phyloP scores from a whole-genome alignment of 1,284 basidiomycete species.

The Fomitopsis betulina region DNA sequence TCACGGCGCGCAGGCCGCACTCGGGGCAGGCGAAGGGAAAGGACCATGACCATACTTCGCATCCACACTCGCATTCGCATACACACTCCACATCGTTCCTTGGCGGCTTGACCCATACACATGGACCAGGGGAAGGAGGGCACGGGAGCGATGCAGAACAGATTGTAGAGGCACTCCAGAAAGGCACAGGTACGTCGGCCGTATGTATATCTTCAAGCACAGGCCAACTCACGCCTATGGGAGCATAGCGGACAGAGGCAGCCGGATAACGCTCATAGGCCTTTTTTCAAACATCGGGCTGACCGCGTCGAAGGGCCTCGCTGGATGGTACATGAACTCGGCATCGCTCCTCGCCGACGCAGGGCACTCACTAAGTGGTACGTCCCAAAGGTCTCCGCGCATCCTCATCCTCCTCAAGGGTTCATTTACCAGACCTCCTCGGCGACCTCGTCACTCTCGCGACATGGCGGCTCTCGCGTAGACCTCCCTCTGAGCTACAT shows the following conservation, averaged over 20 bases:
- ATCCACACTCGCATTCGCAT: constrained; percentile 33
- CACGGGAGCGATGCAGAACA: constrained; percentile 66
- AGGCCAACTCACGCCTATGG: constrained; percentile 2
- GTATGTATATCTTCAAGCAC: constrained; percentile 5
- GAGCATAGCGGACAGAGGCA: constrained; percentile 68
- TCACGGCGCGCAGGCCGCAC: constrained; percentile 19
- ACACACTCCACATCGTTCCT: constrained; percentile 58
- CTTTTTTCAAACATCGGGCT: constrained; percentile 83
- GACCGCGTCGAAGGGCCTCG: constrained; percentile 80
- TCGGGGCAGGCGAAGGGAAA: constrained; percentile 27
- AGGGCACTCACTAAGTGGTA: constrained; percentile 89
- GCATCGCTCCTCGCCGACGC: constrained; percentile 93
- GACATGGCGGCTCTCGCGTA: constrained; percentile 86
- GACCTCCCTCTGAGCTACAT: constrained; percentile 71
- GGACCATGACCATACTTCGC: constrained; percentile 22
- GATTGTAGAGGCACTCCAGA: constrained; percentile 60
- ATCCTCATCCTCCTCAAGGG: neutral
- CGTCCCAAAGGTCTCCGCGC: constrained; percentile 25
- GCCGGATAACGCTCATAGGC: constrained; percentile 81
- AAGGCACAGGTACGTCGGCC: constrained; percentile 52
- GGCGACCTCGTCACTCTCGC: constrained; percentile 93
- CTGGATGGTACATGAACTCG: constrained; percentile 86
- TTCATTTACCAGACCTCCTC: constrained; percentile 55
- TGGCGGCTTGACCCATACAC: constrained; percentile 45
- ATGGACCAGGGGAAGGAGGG: constrained; percentile 62